phyloP scores from a whole-genome alignment of 306 rosid genomes.

The Dicorynia guianensis region DNA sequence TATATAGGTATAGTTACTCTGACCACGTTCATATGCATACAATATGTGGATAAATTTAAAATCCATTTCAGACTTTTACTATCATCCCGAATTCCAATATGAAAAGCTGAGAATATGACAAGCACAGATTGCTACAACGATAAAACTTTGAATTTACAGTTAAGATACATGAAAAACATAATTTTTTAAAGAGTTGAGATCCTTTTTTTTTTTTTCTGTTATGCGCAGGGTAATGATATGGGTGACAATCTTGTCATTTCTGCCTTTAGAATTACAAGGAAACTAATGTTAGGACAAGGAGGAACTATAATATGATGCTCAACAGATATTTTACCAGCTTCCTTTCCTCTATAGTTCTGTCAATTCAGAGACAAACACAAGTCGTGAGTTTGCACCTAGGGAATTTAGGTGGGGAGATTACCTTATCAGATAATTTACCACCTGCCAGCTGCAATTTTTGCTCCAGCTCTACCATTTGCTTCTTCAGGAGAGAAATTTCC shows the following conservation, averaged over 20 bases:
- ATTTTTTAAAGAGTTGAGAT: background rate
- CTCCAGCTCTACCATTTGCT: slow-evolving; percentile 77
- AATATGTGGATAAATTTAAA: background rate
- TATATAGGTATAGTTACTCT: background rate
- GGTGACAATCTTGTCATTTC: background rate
- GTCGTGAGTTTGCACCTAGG: background rate
- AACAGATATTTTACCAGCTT: background rate
- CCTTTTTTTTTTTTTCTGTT: background rate
- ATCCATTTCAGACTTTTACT: background rate
- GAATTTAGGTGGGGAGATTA: slow-evolving; percentile 38
- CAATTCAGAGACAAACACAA: background rate
- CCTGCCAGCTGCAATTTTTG: slow-evolving; percentile 66
- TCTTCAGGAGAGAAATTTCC: slow-evolving; percentile 60
- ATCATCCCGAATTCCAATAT: background rate
- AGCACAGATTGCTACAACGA: background rate
- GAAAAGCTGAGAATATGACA: background rate
- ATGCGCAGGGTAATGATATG: slow-evolving; percentile 10
- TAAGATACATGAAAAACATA: background rate
- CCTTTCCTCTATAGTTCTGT: background rate
- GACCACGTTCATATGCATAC: background rate
- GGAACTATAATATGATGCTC: slow-evolving; percentile 8
- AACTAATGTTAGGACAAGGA: background rate
- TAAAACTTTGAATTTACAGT: background rate
- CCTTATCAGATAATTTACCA: slow-evolving; percentile 64
- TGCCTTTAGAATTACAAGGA: background rate